phyloP scores from a whole-genome alignment of 1,139 yeast species.

The Hemisphaericaspora xylanilytica region DNA sequence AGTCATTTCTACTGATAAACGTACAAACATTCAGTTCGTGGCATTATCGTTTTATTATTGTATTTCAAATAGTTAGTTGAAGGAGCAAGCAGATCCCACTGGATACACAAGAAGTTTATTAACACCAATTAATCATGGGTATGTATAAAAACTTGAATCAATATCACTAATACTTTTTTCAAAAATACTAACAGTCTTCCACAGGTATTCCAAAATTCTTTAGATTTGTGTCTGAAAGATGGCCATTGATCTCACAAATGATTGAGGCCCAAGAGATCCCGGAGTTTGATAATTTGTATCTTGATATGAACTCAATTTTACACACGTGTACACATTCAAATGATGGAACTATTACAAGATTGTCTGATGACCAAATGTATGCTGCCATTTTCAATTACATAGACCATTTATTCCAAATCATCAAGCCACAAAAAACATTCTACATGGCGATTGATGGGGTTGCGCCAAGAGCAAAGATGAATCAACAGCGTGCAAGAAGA shows the following conservation, averaged over 20 bases:
- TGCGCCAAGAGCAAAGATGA: constrained; percentile 99
- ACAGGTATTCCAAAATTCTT: constrained; percentile 92
- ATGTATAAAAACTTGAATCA: not conserved
- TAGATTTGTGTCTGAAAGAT: constrained; percentile 96
- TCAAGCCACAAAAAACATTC: constrained; percentile 81
- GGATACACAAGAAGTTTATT: not conserved
- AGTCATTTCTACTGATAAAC: too few species aligned
- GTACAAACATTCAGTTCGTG: too few species aligned
- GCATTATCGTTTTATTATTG: too few species aligned
- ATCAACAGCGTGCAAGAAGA: constrained; percentile 96
- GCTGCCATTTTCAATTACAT: constrained; percentile 92
- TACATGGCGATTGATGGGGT: constrained; percentile 99
- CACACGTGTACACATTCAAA: constrained; percentile 90
- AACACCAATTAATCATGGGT: constrained; percentile 3
- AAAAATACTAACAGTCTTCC: not conserved
- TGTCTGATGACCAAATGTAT: constrained; percentile 90
- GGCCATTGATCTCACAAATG: constrained; percentile 93
- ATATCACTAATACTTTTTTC: not conserved
- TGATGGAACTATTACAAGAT: constrained; percentile 54
- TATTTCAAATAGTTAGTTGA: too few species aligned
- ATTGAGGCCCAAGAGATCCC: constrained; percentile 85
- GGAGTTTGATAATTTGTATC: constrained; percentile 89
- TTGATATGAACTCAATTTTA: constrained; percentile 96
- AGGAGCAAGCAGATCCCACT: too few species aligned
- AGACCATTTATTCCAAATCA: constrained; percentile 86